These are phyloP conservation scores for Lanmaoa rubissima DNA, from an alignment of 768 basidiomycete genomes.

Conservation along the genomic window DNA sequence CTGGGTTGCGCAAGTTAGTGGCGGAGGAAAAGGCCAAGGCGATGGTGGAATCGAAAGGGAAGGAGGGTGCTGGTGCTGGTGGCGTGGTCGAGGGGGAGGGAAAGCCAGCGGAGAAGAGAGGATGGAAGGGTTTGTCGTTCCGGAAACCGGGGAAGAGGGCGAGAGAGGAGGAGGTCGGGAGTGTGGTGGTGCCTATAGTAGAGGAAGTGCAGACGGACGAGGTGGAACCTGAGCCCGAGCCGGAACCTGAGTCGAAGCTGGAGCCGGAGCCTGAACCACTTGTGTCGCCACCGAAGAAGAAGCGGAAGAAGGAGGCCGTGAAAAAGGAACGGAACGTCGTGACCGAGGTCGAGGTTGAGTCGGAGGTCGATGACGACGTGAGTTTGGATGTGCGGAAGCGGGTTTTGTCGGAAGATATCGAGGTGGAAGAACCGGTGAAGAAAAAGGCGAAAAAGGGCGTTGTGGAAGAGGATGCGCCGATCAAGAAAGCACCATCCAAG, in stretches of 20 bases:
- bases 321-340: slow-evolving; percentile 37
- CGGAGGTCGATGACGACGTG: slow-evolving; percentile 53
- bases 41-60: slow-evolving; percentile 22
- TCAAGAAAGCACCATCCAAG: slow-evolving; percentile 26
- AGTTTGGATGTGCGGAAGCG: slow-evolving; percentile 43
- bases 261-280: slow-evolving; percentile 35
- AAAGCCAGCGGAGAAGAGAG: slow-evolving; percentile 45
- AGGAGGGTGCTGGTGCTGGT: slow-evolving; percentile 13
- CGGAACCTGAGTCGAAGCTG: slow-evolving; percentile 29
- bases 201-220: slow-evolving; percentile 28
- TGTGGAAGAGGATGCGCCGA: slow-evolving; percentile 39
- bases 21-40: slow-evolving; percentile 48
- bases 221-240: slow-evolving; percentile 32
- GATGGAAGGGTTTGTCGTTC: slow-evolving; percentile 46
- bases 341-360: slow-evolving; percentile 42
- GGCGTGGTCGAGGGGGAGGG: slow-evolving; percentile 40
- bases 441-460: slow-evolving; percentile 32
- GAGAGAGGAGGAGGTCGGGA: slow-evolving; percentile 35
- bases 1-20: slow-evolving; percentile 52
- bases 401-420: slow-evolving; percentile 40
- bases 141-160: slow-evolving; percentile 41
- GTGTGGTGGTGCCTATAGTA: slow-evolving; percentile 12
- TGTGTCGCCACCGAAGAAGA: slow-evolving; percentile 55
- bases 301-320: slow-evolving; percentile 48
- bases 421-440: slow-evolving; percentile 32